Evolutionary conservation across 306 rosid species (phyloP), one percentile per base, ranked within the genome.

Genomic region (Trifolium pratense): DNA sequence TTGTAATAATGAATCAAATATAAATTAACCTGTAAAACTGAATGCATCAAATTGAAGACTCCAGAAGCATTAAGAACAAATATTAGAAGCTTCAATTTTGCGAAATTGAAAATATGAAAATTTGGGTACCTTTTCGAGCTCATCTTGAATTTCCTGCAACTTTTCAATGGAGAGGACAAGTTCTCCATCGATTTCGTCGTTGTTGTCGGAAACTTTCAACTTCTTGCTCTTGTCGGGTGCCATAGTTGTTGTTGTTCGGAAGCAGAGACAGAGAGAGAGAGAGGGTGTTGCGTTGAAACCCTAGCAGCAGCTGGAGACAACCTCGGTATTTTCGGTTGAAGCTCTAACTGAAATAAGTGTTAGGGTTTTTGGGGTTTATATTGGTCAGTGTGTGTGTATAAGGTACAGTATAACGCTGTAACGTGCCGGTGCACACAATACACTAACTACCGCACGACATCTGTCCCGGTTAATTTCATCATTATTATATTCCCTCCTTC

Each of bases 141-240:
- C 96, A 78, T 93, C 98, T 83, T 91, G 98, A 73, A 91, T 85
- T 84, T 91, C 97, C 91, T 93, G 97, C 84, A 93, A 75, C 68
- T 91, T 93, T 76, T 93, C 97, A 60, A 91, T 88, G 66, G 94
- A 88, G 66, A 89, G 86, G 67, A 93, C 94, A 75, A 93, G 97
- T 71, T 93, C 88, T 85, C 88, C 96, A 9, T 93, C 92, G 68
- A 91, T 75, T 36, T 80, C 86, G 9, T 88, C 97, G 0, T 84
- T 25, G 60, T 79, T 74, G 0, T 89, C 96, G 0, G 89, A 32
- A 12, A 81, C 82, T 81, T 89, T 93, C 59, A 77, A 71, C 86
- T 87, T 93, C 87, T 93, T 93, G 39, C 76, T 81, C 66, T 85
- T 91, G 86, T 88, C 98, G n/a, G 86, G 88, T 69, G 83, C 89